Percentiles rank a stretch among this genome's conserved stretches.
phyloP scores from a whole-genome alignment of 2,329 filamentous ascomycete genomes.

The Paraconiothyrium brasiliense region DNA sequence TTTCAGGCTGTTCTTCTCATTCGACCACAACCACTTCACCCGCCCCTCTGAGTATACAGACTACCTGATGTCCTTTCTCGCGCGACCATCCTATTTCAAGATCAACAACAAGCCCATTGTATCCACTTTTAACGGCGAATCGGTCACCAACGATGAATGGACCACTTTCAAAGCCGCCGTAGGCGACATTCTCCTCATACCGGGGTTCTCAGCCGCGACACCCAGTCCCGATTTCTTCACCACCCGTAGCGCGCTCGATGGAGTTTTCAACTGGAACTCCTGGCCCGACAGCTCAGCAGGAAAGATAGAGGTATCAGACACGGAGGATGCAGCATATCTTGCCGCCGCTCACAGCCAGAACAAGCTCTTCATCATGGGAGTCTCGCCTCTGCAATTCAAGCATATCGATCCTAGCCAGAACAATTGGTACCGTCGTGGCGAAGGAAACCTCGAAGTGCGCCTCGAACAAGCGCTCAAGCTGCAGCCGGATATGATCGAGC shows the following conservation, averaged over 20 bases:
- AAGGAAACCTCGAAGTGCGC: conserved; percentile 47
- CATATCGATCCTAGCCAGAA: conserved; percentile 42
- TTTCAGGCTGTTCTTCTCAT: conserved; percentile 52
- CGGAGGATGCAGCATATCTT: conserved; percentile 42
- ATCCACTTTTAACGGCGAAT: conserved; percentile 44
- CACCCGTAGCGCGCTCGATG: conserved; percentile 40
- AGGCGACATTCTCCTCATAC: conserved; percentile 42
- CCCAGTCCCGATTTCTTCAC: conserved; percentile 34
- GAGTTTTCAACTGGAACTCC: conserved; percentile 52
- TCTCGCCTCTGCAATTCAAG: conserved; percentile 53
- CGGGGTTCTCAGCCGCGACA: conserved; percentile 38
- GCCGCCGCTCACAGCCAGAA: conserved; percentile 34
- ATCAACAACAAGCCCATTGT: conserved; percentile 42
- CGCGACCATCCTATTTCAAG: conserved; percentile 38
- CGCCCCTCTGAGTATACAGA: conserved; percentile 37
- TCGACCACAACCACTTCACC: conserved; percentile 42
- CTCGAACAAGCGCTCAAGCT: conserved; percentile 40
- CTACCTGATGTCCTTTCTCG: conserved; percentile 35
- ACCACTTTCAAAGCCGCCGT: conserved; percentile 37
- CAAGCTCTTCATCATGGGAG: conserved; percentile 53
- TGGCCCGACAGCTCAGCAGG: conserved; percentile 39
- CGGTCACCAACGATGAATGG: conserved; percentile 29
- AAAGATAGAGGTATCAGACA: conserved; percentile 36
- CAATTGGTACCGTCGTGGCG: conserved; percentile 52
- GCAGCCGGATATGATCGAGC: conserved; percentile 51